Base-by-base conservation (phyloP, 2,329 filamentous ascomycete genomes). In the Fusarium phyllophilum region DNA sequence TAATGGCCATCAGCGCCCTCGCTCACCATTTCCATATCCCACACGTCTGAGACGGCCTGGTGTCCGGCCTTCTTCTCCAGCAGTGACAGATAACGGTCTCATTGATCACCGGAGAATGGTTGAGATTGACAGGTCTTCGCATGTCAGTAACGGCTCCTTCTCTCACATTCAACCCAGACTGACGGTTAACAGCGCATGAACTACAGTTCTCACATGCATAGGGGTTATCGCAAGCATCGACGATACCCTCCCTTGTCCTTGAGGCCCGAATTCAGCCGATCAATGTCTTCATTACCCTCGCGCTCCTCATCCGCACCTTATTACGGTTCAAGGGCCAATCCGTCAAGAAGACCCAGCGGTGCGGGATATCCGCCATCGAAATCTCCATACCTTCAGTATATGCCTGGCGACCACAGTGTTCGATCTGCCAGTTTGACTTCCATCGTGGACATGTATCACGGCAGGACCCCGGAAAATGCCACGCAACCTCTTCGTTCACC, bases 21-120 rank as follows among this genome's bases (percentile, higher is more conserved):
- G 88, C 36, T 90, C 89, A 29, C 89, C 89, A 3, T 90, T 88
- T 68, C 87, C 87, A 29, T 90, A 90, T 66, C 88, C 89, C 33
- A 86, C 88, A 51, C 86, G 89, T 24, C 79, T 90, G 39, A 89
- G 85, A 76, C 85, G 89, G 26, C 88, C 87, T 24, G 87, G 87
- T 8, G 81, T 86, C 42, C 83, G 85, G 46, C 83, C 87, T 49
- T 81, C 84, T 34, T 89, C 87, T 18, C 87, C 86, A 20, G 85
- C 86, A 52, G 76, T 87, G 59, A 85, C 85, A 10, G 85, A 87
- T 66, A 84, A 83, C 68, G 86, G 86, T 13, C 78, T 75, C 51
- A 78, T 87, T 57, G 86, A 88, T 75, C 87, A 87, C 76, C 85
- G 82, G 69, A 85, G 83, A 69, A 88, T 86, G 85, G 81, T 85